A percentile compares a stretch with the other conserved stretches of the same genome.
Conservation (phyloP, 805 yeast species). For the Scheffersomyces stipitis region DNA sequence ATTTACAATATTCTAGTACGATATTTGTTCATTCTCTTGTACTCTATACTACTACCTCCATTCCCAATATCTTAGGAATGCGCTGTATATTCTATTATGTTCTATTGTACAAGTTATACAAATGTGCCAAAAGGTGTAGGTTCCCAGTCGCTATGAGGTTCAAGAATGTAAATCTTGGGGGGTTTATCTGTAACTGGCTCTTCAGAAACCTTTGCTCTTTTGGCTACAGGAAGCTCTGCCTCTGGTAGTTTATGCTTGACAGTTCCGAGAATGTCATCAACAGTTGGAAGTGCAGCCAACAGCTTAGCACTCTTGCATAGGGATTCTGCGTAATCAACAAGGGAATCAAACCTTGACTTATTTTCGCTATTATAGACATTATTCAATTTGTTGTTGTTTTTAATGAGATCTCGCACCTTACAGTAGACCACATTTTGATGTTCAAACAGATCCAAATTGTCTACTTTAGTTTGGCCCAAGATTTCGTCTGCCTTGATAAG, state of each 20-base stretch:
- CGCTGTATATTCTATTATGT: too few species aligned
- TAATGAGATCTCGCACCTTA: slow-evolving; percentile 3
- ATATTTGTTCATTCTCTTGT: too few species aligned
- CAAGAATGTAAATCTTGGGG: slow-evolving; percentile 23
- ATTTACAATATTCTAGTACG: too few species aligned
- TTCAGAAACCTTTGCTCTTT: slow-evolving; percentile 12
- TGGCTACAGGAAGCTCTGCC: slow-evolving; percentile 5
- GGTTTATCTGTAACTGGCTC: slow-evolving; percentile 4
- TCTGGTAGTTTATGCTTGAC: slow-evolving; percentile 8
- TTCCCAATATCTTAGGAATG: too few species aligned
- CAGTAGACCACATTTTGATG: too few species aligned
- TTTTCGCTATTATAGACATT: background rate
- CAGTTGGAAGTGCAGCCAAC: slow-evolving; percentile 19
- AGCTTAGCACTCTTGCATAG: slow-evolving; percentile 4
- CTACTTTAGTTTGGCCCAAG: background rate
- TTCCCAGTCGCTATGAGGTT: slow-evolving; percentile 41
- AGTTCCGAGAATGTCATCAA: slow-evolving; percentile 24
- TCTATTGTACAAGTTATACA: too few species aligned
- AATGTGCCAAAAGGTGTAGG: slow-evolving; percentile 55
- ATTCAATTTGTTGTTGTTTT: slow-evolving; percentile 2
- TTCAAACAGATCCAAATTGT: background rate
- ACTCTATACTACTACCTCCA: too few species aligned
- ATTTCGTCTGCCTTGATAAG: background rate
- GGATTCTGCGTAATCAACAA: background rate
- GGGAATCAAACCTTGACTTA: background rate